phyloP scores from a whole-genome alignment of 140 eudicot species.

The Bidens hawaiensis region DNA sequence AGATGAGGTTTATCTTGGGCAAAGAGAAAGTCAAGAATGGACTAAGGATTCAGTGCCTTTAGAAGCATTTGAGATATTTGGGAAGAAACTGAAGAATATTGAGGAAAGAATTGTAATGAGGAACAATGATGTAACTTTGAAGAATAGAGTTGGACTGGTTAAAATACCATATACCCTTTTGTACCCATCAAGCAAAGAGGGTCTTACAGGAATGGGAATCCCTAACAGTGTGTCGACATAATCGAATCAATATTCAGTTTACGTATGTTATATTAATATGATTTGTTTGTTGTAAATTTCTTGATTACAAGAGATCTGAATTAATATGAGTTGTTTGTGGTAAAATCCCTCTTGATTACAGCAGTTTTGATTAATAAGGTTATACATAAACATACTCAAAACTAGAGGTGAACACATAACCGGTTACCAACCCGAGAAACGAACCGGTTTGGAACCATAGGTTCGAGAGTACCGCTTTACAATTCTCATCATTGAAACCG shows the following conservation, averaged over 20 bases:
- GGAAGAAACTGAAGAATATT: slow-evolving; percentile 36
- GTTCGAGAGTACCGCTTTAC: no score
- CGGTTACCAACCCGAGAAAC: no score
- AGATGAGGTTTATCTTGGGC: slow-evolving; percentile 70
- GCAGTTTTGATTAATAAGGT: no score
- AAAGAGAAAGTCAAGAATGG: slow-evolving; percentile 46
- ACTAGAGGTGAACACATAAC: no score
- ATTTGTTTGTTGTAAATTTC: slow-evolving; percentile 5
- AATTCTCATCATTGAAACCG: no score
- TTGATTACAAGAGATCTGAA: neutral
- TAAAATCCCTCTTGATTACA: neutral
- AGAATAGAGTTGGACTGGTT: slow-evolving; percentile 54
- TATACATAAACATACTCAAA: no score
- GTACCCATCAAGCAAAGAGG: slow-evolving; percentile 49
- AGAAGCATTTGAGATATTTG: slow-evolving; percentile 43
- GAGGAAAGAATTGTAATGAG: slow-evolving; percentile 37
- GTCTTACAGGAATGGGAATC: slow-evolving; percentile 74
- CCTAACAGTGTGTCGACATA: slow-evolving; percentile 49
- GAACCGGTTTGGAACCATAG: no score
- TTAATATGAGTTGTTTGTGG: neutral
- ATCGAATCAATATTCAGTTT: neutral
- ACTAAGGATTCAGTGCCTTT: slow-evolving; percentile 40
- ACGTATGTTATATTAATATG: neutral
- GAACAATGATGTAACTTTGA: slow-evolving; percentile 38
- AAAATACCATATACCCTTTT: slow-evolving; percentile 58